A percentile compares a stretch with the other conserved stretches of the same genome.
Evolutionary conservation across 176 grass and related monocot genomes (phyloP).

Genomic region (Raddia guianensis): DNA sequence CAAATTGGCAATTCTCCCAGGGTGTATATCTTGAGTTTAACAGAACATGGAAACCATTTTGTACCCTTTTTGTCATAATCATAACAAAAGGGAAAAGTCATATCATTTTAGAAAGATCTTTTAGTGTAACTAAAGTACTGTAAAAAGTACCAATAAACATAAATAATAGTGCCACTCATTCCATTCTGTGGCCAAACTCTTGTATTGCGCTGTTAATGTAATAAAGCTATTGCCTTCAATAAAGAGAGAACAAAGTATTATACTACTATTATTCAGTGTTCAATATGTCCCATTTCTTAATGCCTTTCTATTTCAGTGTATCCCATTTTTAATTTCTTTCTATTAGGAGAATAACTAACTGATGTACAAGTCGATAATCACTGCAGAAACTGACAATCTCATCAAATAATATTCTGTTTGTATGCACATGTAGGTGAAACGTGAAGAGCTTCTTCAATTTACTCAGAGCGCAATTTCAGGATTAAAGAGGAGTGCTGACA

Average conservation of each 20-base stretch:
- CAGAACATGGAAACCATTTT: neutral
- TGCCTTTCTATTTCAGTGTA: neutral
- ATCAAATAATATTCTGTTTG: conserved; percentile 2
- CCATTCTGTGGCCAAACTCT: neutral
- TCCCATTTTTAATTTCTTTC: conserved; percentile 16
- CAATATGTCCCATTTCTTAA: too few species aligned
- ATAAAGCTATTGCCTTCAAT: neutral
- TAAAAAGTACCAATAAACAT: neutral
- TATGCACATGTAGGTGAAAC: conserved; percentile 80
- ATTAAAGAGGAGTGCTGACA: conserved; percentile 79
- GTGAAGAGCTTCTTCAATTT: conserved; percentile 96
- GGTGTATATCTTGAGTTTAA: conserved; percentile 11
- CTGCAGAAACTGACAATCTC: neutral
- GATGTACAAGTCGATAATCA: conserved; percentile 9
- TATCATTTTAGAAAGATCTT: neutral
- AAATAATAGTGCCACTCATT: neutral
- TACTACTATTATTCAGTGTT: neutral
- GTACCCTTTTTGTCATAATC: neutral
- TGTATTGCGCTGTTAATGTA: neutral
- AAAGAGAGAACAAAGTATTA: neutral
- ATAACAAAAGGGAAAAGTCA: neutral
- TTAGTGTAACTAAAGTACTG: neutral
- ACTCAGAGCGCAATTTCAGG: conserved; percentile 90
- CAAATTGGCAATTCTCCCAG: too few species aligned
- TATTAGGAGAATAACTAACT: neutral